Base-by-base conservation (phyloP, 2,329 filamentous ascomycete genomes). In the Fusarium sp. region DNA sequence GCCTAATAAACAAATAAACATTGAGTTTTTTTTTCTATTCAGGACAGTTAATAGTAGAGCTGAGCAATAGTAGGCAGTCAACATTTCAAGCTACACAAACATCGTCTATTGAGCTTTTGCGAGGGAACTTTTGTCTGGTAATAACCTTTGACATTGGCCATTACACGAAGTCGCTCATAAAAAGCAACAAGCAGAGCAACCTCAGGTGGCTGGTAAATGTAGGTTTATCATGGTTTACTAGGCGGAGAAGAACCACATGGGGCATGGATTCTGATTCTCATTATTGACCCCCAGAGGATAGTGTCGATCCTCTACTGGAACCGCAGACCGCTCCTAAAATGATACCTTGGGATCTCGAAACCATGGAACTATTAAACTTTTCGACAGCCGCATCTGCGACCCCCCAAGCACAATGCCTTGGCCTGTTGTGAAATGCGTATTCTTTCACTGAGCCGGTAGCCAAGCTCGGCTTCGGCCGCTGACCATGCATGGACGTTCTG, bases 311-410 rank as follows among this genome's bases (percentile, higher is more conserved):
- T 46, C 40, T 27, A 52, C 35, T 30, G 49, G 40, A 35, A 42
- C 60, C 46, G 45, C 35, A 60, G 52, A 61, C 58, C 23, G 50
- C 64, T 44, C 46, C 42, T 15, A 35, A n/a, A 38, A 69, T 59
- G 35, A 37, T 41, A 52, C 14, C n/a, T 26, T n/a, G 40, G 33
- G 48, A 35, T 37, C 37, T 27, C 46, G 66, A 44, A n/a, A 30
- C 35, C 37, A 33, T 56, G 50, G 44, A 66, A 56, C 38, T 26
- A 27, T 46, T 44, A 50, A 35, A 20, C 32, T 59, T 30, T 32
- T 42, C n/a, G 6, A 30, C n/a, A 30, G 27, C 35, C 12, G 20
- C 15, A 37, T 20, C 20, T 14, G 18, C 13, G 23, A 26, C 55
- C 40, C 35, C 27, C 27, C 32, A 26, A 30, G 23, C 46, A 42